phyloP scores from a whole-genome alignment of 768 basidiomycete genomes.

The Boletellus ananiceps region DNA sequence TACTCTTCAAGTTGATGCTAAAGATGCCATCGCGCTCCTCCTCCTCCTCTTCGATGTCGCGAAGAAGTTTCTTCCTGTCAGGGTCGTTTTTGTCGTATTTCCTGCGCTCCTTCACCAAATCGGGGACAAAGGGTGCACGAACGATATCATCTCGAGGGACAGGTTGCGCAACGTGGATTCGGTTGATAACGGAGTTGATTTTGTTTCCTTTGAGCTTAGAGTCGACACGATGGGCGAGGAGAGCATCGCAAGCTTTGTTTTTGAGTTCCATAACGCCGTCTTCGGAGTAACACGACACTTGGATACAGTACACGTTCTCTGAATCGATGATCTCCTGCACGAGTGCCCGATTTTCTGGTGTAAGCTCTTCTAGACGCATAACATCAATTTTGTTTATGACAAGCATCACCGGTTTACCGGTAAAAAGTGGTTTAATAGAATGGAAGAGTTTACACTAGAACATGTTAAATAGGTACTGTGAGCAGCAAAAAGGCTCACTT shows the following conservation, averaged over 20 bases:
- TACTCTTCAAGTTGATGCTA: conserved; percentile 88
- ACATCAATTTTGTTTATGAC: conserved; percentile 99
- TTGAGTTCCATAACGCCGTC: conserved; percentile 98
- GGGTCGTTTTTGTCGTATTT: conserved; percentile 89
- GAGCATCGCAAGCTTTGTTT: conserved; percentile 91
- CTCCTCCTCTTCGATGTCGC: conserved; percentile 79
- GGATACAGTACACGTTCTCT: conserved; percentile 69
- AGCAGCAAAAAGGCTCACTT: conserved; percentile 47
- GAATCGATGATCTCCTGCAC: conserved; percentile 82
- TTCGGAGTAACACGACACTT: conserved; percentile 92
- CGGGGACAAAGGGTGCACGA: conserved; percentile 86
- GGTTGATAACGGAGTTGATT: conserved; percentile 88
- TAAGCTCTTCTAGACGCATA: conserved; percentile 79
- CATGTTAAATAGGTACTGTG: background rate
- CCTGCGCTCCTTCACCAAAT: conserved; percentile 64
- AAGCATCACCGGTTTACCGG: conserved; percentile 86
- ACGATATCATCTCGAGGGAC: conserved; percentile 87
- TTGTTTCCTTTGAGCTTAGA: conserved; percentile 91
- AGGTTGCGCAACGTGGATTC: conserved; percentile 93
- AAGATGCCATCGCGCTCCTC: conserved; percentile 89
- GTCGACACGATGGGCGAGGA: conserved; percentile 93
- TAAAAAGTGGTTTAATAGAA: conserved; percentile 97
- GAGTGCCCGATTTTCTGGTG: conserved; percentile 67
- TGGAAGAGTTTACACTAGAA: conserved; percentile 94
- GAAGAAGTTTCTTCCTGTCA: conserved; percentile 64